Conservation (phyloP, 371 early-diverging fungal genomes). For the Mortierella sp. region DNA sequence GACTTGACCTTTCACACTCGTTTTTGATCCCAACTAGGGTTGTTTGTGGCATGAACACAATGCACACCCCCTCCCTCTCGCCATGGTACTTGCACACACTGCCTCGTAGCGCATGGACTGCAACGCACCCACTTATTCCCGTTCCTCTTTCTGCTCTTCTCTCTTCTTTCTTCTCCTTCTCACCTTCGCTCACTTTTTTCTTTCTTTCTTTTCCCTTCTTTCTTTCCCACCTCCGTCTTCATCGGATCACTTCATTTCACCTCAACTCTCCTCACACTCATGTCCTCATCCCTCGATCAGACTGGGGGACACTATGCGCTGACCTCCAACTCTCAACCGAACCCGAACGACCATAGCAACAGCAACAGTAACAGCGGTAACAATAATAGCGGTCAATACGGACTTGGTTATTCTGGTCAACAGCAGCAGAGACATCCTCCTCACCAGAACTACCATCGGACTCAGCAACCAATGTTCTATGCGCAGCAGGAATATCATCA, state of each 20-base stretch:
- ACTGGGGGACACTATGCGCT: too few species aligned
- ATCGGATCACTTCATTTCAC: background rate
- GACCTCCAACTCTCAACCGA: background rate
- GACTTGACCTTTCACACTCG: too few species aligned
- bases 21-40: too few species aligned
- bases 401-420: background rate
- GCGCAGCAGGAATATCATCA: slow-evolving; percentile 11
- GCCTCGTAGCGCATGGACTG: too few species aligned
- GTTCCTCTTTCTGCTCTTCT: slow-evolving; percentile 4
- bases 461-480: slow-evolving; percentile 13
- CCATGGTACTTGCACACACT: too few species aligned
- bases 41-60: too few species aligned
- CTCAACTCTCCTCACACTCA: slow-evolving; percentile 1
- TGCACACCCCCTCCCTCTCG: too few species aligned
- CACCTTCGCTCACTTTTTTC: background rate
- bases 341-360: slow-evolving; percentile 9
- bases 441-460: slow-evolving; percentile 4
- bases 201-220: background rate
- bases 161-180: background rate
- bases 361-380: slow-evolving; percentile 13
- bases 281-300: slow-evolving; percentile 11
- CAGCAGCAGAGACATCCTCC: slow-evolving; percentile 4
- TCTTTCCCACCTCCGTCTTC: background rate
- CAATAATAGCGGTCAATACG: slow-evolving; percentile 2
- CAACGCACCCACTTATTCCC: too few species aligned